phyloP scores from a whole-genome alignment of 2,329 filamentous ascomycete species.

The Chaetomium sp. region DNA sequence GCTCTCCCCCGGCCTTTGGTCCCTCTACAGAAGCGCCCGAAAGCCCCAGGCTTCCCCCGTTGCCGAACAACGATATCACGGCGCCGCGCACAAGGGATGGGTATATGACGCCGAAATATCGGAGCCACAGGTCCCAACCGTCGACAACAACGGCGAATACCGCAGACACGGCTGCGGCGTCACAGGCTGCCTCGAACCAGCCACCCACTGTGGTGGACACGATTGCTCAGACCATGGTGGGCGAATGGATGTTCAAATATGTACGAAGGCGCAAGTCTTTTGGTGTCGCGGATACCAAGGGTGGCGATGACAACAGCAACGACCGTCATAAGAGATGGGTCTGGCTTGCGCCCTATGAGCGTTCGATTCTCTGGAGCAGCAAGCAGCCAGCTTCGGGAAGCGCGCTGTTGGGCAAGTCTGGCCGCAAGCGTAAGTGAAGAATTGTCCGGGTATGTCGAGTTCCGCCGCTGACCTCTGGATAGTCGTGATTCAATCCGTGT shows the following conservation, averaged over 20 bases:
- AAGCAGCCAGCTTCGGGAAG: slow-evolving; percentile 90
- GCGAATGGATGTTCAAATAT: slow-evolving; percentile 96
- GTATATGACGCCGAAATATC: slow-evolving; percentile 45
- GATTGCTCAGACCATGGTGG: slow-evolving; percentile 97
- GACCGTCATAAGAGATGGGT: slow-evolving; percentile 96
- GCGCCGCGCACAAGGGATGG: slow-evolving; percentile 54
- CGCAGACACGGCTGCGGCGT: slow-evolving; percentile 51
- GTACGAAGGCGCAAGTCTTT: slow-evolving; percentile 88
- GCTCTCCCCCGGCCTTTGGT: slow-evolving; percentile 67
- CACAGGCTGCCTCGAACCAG: slow-evolving; percentile 61
- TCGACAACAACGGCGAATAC: slow-evolving; percentile 62
- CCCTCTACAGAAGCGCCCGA: slow-evolving; percentile 68
- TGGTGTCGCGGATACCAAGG: slow-evolving; percentile 69
- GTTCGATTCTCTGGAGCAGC: slow-evolving; percentile 96
- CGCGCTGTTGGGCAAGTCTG: slow-evolving; percentile 89
- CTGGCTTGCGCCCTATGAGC: slow-evolving; percentile 95
- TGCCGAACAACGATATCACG: slow-evolving; percentile 73
- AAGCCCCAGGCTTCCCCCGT: slow-evolving; percentile 70
- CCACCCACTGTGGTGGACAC: slow-evolving; percentile 87
- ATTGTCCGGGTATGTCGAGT: background rate
- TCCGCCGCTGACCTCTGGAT: slow-evolving; percentile 35
- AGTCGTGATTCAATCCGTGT: slow-evolving; percentile 94
- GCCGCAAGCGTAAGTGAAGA: slow-evolving; percentile 78
- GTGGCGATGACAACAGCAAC: slow-evolving; percentile 70
- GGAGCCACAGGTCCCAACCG: slow-evolving; percentile 56